phyloP scores from a whole-genome alignment of 176 grass and related monocot genomes.

The Phoenix dactylifera region DNA sequence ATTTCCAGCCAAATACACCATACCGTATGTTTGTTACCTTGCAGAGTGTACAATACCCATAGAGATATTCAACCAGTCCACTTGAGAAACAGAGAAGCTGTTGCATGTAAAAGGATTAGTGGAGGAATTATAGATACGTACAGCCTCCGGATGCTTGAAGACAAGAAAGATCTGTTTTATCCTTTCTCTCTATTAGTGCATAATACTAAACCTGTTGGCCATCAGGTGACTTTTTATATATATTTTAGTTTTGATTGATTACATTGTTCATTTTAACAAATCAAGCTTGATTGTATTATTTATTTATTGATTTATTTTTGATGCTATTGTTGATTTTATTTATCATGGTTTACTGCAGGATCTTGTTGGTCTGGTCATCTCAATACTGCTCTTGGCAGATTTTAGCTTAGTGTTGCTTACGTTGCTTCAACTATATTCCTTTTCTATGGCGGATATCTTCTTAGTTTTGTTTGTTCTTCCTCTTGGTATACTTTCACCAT shows the following conservation, averaged over 20 bases:
- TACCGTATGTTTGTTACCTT: background rate
- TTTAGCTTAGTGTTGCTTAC: conserved; percentile 96
- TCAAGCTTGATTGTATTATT: background rate
- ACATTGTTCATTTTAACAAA: background rate
- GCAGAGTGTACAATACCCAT: conserved; percentile 39
- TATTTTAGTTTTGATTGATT: conserved; percentile 13
- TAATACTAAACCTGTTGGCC: conserved; percentile 90
- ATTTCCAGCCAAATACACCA: too few relatives aligned
- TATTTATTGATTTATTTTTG: conserved; percentile 14
- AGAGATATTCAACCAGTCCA: conserved; percentile 39
- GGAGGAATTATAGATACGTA: conserved; percentile 59
- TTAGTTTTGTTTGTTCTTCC: conserved; percentile 97
- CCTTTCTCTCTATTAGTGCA: conserved; percentile 95
- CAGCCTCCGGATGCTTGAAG: conserved; percentile 71
- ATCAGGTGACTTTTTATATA: conserved; percentile 48
- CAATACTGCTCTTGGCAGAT: conserved; percentile 85
- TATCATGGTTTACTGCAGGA: conserved; percentile 60
- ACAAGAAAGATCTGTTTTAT: conserved; percentile 81
- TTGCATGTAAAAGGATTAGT: conserved; percentile 68
- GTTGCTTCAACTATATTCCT: conserved; percentile 94
- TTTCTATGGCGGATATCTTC: conserved; percentile 81
- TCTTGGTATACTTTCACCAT: conserved; percentile 92
- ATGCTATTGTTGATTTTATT: conserved; percentile 17
- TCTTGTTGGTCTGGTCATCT: conserved; percentile 96
- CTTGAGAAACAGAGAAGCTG: conserved; percentile 42